Conservation (phyloP, 75 land plant species). For the Pseudotsuga menziesii region DNA sequence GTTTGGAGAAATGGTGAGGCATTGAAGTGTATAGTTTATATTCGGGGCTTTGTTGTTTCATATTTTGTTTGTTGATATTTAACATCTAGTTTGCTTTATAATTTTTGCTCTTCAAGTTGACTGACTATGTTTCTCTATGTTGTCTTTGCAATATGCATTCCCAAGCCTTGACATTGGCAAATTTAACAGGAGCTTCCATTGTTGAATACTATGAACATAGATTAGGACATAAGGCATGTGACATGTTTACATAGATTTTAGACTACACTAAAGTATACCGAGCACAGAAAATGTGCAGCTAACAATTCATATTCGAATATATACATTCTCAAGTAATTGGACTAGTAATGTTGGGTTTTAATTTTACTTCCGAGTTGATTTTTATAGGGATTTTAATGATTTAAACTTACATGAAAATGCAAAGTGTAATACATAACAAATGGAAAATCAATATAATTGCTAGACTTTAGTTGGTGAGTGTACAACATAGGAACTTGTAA, state of each 20-base stretch:
- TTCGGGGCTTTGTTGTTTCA: background rate
- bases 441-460: conserved; percentile 1
- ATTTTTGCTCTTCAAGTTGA: background rate
- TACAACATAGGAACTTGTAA: background rate
- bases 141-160: conserved; percentile 55
- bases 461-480: background rate
- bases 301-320: background rate
- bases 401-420: background rate
- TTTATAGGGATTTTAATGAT: conserved; percentile 3
- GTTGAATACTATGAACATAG: conserved; percentile 74
- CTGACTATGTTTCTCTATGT: background rate
- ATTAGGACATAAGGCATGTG: conserved; percentile 3
- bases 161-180: conserved; percentile 77
- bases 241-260: background rate
- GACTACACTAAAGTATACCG: background rate
- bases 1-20: too few relatives aligned
- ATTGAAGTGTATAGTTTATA: too few relatives aligned
- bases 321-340: background rate
- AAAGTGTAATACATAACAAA: background rate
- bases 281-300: background rate
- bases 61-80: background rate
- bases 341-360: background rate
- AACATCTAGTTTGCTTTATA: background rate
- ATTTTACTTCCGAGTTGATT: too few relatives aligned
- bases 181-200: conserved; percentile 64